Percentiles rank a stretch among this genome's conserved stretches.
These are phyloP conservation scores for Brasilioporus rufonigricans DNA, from an alignment of 768 basidiomycete genomes.

Conservation along the genomic window DNA sequence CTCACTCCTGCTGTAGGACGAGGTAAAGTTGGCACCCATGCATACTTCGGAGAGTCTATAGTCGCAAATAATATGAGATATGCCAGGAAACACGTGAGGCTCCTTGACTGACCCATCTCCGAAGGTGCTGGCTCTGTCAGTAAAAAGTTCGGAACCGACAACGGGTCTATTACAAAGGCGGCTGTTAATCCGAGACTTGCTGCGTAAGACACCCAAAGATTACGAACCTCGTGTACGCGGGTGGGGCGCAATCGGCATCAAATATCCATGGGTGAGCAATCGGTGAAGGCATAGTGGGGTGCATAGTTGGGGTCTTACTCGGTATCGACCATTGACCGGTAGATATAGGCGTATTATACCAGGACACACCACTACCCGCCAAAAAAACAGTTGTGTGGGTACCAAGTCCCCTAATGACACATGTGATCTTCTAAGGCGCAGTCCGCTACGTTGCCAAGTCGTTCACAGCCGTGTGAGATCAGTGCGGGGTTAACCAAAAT, in stretches of 20 bases:
- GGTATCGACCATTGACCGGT: too few relatives aligned
- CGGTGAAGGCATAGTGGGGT: background rate
- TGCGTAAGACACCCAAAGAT: background rate
- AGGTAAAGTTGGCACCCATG: conserved; percentile 10
- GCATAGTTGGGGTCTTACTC: background rate
- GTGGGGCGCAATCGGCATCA: background rate
- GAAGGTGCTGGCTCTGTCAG: conserved; percentile 4
- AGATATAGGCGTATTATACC: too few relatives aligned
- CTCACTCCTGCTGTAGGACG: background rate
- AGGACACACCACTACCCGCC: too few relatives aligned
- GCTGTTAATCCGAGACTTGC: background rate
- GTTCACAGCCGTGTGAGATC: too few relatives aligned
- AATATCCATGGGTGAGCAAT: background rate
- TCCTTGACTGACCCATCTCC: conserved; percentile 5
- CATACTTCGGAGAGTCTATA: conserved; percentile 4
- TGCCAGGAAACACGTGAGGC: background rate
- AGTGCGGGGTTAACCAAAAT: too few relatives aligned
- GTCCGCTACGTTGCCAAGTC: too few relatives aligned
- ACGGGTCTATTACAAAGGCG: conserved; percentile 2
- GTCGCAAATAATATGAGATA: background rate
- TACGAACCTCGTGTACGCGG: conserved; percentile 4
- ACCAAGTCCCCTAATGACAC: too few relatives aligned
- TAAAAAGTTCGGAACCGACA: conserved; percentile 13
- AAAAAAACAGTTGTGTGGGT: too few relatives aligned
- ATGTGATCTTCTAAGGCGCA: too few relatives aligned